Percentiles rank a stretch among this genome's conserved stretches.
phyloP scores from a whole-genome alignment of 139 green algal species.

The Pseudopediastrum boryanum region DNA sequence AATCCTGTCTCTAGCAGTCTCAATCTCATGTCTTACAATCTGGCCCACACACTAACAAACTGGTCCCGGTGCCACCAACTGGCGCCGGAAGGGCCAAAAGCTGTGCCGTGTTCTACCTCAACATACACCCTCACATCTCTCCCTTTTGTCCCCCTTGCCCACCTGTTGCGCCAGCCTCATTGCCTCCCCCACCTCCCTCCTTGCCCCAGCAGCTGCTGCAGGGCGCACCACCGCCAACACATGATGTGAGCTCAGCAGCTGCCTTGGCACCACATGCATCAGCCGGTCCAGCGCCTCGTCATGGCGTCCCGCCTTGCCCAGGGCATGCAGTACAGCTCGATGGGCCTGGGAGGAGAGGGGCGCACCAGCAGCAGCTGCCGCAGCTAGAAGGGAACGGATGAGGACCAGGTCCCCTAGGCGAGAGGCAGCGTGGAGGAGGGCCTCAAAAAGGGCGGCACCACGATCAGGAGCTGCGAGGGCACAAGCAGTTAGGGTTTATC shows the following conservation, averaged over 20 bases:
- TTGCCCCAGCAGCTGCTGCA: constrained; percentile 22
- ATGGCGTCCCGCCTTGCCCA: not conserved
- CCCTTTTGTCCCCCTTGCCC: not conserved
- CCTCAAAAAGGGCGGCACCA: constrained; percentile 27
- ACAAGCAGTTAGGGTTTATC: too few species aligned
- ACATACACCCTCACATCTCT: not conserved
- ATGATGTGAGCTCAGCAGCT: not conserved
- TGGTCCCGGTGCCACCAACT: not conserved
- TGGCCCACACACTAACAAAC: not conserved
- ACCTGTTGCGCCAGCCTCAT: not conserved
- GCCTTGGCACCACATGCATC: constrained; percentile 10
- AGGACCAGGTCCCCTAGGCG: constrained; percentile 19
- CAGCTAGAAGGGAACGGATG: constrained; percentile 9
- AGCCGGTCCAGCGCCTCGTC: constrained; percentile 27
- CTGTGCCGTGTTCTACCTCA: not conserved
- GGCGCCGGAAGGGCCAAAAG: not conserved
- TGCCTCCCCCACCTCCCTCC: not conserved
- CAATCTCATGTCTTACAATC: not conserved
- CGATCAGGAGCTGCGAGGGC: constrained; percentile 27
- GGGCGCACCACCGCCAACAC: constrained; percentile 18
- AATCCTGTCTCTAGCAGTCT: not conserved
- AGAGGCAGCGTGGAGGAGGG: constrained; percentile 25
- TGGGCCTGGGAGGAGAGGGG: constrained; percentile 8
- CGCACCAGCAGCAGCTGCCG: not conserved
- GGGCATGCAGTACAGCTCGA: constrained; percentile 20